A percentile compares a stretch with the other conserved stretches of the same genome.
Conservation (phyloP, 2,329 filamentous ascomycete genomes). For the Aspergillus transmontanensis region DNA sequence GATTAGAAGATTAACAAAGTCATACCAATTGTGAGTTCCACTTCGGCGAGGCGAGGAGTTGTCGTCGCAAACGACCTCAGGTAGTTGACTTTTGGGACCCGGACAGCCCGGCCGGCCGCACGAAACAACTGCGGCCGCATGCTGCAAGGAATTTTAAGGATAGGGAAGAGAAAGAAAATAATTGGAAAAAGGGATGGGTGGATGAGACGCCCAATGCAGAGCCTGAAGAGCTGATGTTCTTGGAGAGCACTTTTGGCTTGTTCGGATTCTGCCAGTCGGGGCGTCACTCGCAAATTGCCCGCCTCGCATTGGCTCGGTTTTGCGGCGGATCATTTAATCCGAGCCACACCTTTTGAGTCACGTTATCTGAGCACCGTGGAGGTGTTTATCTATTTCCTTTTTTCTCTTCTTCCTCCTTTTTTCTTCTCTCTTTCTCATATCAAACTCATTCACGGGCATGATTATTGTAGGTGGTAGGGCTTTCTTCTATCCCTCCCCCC, state of each 20-base stretch:
- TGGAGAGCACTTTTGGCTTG: conserved; percentile 30
- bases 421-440: conserved; percentile 38
- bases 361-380: conserved; percentile 16
- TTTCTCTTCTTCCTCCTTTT: conserved; percentile 6
- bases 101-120: conserved; percentile 61
- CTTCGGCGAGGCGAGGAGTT: conserved; percentile 78
- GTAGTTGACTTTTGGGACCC: conserved; percentile 57
- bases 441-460: conserved; percentile 62
- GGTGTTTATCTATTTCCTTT: neutral
- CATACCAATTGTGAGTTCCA: conserved; percentile 93
- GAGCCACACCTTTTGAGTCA: conserved; percentile 23
- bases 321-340: conserved; percentile 35
- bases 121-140: conserved; percentile 68
- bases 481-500: conserved; percentile 53
- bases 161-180: conserved; percentile 19
- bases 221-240: conserved; percentile 24
- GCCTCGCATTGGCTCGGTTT: conserved; percentile 40
- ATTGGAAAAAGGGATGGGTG: conserved; percentile 18
- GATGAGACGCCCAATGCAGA: conserved; percentile 25
- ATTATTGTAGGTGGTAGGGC: conserved; percentile 66
- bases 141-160: conserved; percentile 40
- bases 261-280: conserved; percentile 35
- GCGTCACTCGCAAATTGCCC: conserved; percentile 41
- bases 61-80: conserved; percentile 82
- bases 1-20: conserved; percentile 18